A percentile compares a stretch with the other conserved stretches of the same genome.
Evolutionary conservation across 257 asterid genomes (phyloP).

Genomic region (Penstemon davidsonii): DNA sequence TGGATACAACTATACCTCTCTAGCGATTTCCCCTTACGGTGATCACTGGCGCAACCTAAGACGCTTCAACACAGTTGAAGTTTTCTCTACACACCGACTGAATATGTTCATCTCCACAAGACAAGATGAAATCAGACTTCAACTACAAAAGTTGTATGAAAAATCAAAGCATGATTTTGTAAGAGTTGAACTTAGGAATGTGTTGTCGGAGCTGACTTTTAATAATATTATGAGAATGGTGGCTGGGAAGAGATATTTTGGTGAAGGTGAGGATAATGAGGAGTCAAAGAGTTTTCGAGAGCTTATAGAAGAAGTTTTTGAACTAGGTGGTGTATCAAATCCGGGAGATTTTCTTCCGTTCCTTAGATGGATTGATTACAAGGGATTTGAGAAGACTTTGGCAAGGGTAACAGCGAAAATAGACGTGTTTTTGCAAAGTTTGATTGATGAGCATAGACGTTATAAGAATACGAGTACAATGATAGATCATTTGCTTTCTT

Average conservation of each 20-base stretch:
- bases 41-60: conserved; percentile 46
- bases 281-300: conserved; percentile 45
- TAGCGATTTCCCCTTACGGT: conserved; percentile 31
- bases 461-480: conserved; percentile 22
- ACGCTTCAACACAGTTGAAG: conserved; percentile 29
- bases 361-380: conserved; percentile 48
- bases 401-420: conserved; percentile 20
- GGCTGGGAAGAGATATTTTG: conserved; percentile 54
- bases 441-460: conserved; percentile 30
- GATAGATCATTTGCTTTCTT: conserved; percentile 34
- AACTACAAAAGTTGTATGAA: conserved; percentile 26
- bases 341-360: conserved; percentile 41
- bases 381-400: conserved; percentile 40
- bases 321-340: conserved; percentile 31
- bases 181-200: conserved; percentile 34
- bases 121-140: conserved; percentile 38
- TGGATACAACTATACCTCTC: conserved; percentile 32
- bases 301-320: conserved; percentile 31
- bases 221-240: conserved; percentile 68
- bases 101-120: conserved; percentile 30
- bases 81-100: conserved; percentile 35
- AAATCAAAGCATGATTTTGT: conserved; percentile 19
- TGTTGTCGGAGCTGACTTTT: conserved; percentile 39
- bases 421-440: conserved; percentile 38
- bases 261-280: conserved; percentile 37